phyloP scores from a whole-genome alignment of 1,284 basidiomycete genomes.

The Amylostereum chailletii region DNA sequence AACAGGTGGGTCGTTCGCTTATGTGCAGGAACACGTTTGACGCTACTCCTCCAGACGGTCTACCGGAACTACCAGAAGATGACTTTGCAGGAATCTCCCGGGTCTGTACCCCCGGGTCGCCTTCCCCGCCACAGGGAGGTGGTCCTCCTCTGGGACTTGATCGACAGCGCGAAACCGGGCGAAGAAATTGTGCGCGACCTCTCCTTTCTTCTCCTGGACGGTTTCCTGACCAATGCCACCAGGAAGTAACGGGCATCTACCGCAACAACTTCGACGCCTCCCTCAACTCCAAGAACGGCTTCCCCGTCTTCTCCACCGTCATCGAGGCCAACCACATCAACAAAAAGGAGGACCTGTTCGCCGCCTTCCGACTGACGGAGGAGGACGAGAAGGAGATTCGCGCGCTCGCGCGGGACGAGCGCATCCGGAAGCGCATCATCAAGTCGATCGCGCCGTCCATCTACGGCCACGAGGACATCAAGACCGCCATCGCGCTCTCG shows the following conservation, averaged over 20 bases:
- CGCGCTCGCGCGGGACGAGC: constrained; percentile 79
- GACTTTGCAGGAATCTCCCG: constrained; percentile 98
- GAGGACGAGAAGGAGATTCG: constrained; percentile 95
- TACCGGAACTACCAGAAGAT: constrained; percentile 99
- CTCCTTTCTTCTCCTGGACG: not conserved
- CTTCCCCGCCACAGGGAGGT: constrained; percentile 96
- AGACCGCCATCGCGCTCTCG: constrained; percentile 92
- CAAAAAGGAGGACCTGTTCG: constrained; percentile 94
- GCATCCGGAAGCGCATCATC: constrained; percentile 93
- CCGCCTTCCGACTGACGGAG: constrained; percentile 92
- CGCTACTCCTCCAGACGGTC: constrained; percentile 62
- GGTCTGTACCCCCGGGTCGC: constrained; percentile 94
- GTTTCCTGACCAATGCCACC: constrained; percentile 8
- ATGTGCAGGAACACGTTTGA: not conserved
- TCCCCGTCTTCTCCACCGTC: constrained; percentile 97
- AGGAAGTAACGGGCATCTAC: constrained; percentile 97
- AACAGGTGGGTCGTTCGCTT: constrained; percentile 52
- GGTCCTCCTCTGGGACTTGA: constrained; percentile 94
- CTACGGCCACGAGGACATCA: constrained; percentile 98
- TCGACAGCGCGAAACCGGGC: constrained; percentile 95
- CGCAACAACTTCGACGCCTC: constrained; percentile 99
- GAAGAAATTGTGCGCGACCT: constrained; percentile 81
- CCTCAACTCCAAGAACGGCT: constrained; percentile 97
- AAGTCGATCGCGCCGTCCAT: constrained; percentile 99
- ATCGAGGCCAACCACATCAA: constrained; percentile 97